Conservation (phyloP, 768 basidiomycete species). For the Suillus cothurnatus region DNA sequence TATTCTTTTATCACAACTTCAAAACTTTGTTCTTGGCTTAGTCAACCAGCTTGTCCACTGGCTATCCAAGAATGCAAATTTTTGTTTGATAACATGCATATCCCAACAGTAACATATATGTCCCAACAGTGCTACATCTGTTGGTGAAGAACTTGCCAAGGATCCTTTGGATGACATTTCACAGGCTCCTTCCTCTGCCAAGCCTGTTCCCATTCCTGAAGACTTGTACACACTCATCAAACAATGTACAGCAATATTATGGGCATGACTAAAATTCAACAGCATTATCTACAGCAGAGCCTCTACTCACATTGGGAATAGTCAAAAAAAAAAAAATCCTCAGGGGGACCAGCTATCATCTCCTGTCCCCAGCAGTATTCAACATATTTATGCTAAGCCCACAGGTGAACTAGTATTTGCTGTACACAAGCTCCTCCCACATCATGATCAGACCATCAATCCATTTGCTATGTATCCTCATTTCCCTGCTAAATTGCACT, state of each 20-base stretch:
- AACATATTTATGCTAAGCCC: slow-evolving; percentile 5
- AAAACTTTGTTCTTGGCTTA: slow-evolving; percentile 17
- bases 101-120: background rate
- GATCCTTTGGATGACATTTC: background rate
- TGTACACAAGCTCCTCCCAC: slow-evolving; percentile 4
- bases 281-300: slow-evolving; percentile 2
- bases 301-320: background rate
- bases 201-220: background rate
- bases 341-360: background rate
- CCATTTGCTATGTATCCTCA: slow-evolving; percentile 6
- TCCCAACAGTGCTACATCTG: background rate
- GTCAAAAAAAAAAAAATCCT: too few relatives aligned
- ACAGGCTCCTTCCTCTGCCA: background rate
- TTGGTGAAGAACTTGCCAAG: background rate
- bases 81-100: slow-evolving; percentile 10
- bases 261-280: background rate
- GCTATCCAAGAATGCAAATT: slow-evolving; percentile 11
- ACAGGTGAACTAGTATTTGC: background rate
- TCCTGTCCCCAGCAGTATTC: slow-evolving; percentile 2
- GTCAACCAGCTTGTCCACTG: slow-evolving; percentile 7
- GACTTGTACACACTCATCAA: background rate
- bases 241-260: background rate
- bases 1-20: slow-evolving; percentile 12
- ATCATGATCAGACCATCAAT: background rate
- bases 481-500: background rate